These are phyloP conservation scores for Podospora pseudoanserina DNA, from an alignment of 495 filamentous ascomycete species.

Conservation along the genomic window DNA sequence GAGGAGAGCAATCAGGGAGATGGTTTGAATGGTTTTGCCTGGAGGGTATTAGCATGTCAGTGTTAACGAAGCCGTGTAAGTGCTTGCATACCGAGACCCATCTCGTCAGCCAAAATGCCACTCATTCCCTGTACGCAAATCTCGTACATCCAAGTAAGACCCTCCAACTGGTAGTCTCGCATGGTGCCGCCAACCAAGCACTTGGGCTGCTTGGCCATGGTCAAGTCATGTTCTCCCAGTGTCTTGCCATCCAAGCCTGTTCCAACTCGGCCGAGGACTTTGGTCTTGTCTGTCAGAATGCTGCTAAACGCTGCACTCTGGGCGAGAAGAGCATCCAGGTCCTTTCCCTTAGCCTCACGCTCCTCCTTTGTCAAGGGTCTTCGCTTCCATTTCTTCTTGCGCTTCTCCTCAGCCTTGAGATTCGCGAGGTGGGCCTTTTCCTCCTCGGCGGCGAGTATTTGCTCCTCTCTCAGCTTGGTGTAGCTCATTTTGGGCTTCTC, in stretches of 20 bases:
- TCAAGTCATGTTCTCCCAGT: conserved; percentile 72
- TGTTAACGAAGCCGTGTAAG: no score
- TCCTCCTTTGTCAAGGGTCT: conserved; percentile 50
- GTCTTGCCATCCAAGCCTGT: conserved; percentile 50
- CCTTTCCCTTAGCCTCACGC: conserved; percentile 48
- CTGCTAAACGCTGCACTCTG: conserved; percentile 49
- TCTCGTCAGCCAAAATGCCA: conserved; percentile 94
- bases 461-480: conserved; percentile 36
- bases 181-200: conserved; percentile 84
- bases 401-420: conserved; percentile 45
- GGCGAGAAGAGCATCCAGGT: conserved; percentile 48
- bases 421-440: conserved; percentile 46
- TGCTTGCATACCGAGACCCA: conserved; percentile 68
- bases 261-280: conserved; percentile 52
- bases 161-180: conserved; percentile 92
- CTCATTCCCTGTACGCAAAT: conserved; percentile 76
- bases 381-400: conserved; percentile 46
- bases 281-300: conserved; percentile 53
- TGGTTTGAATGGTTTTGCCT: conserved; percentile 89
- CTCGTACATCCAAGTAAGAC: conserved; percentile 93
- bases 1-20: conserved; percentile 83
- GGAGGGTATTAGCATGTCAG: conserved; percentile 3
- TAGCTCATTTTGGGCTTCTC: conserved; percentile 37
- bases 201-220: conserved; percentile 78
- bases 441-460: conserved; percentile 52